Conservation (phyloP, 2,329 filamentous ascomycete species). For the Cercospora brassicicola region DNA sequence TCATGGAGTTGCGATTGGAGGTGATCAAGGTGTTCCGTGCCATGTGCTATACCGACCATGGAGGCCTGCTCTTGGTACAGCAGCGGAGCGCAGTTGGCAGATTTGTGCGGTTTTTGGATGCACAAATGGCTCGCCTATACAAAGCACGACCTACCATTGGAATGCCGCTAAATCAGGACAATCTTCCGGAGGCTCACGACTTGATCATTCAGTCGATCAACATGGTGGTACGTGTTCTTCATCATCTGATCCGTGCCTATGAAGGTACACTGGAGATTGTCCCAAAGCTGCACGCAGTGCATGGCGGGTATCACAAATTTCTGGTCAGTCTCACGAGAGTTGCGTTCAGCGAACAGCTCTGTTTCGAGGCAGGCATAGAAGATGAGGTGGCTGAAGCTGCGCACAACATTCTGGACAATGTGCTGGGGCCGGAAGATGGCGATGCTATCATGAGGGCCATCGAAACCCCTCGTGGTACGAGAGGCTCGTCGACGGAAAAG, state of each 20-base stretch:
- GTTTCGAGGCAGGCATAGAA: constrained; percentile 75
- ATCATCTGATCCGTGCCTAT: constrained; percentile 58
- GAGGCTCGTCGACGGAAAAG: constrained; percentile 21
- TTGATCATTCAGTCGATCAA: constrained; percentile 57
- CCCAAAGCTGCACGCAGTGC: constrained; percentile 67
- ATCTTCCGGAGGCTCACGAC: constrained; percentile 37
- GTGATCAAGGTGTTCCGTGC: constrained; percentile 52
- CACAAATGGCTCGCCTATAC: constrained; percentile 66
- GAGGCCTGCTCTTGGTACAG: constrained; percentile 63
- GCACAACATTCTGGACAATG: constrained; percentile 75
- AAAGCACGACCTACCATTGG: constrained; percentile 31
- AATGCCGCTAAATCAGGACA: neutral
- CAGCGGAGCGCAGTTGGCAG: constrained; percentile 72
- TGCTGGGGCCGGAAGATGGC: constrained; percentile 76
- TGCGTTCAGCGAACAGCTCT: constrained; percentile 78
- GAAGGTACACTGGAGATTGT: constrained; percentile 65
- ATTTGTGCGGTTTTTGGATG: constrained; percentile 72
- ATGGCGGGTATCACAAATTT: constrained; percentile 78
- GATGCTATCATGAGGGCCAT: constrained; percentile 58
- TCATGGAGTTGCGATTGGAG: constrained; percentile 50
- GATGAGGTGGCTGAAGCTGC: constrained; percentile 78
- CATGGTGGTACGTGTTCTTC: constrained; percentile 60
- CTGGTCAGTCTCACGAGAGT: constrained; percentile 76
- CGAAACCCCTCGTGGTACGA: constrained; percentile 37
- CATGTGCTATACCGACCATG: constrained; percentile 64